phyloP scores from a whole-genome alignment of 108 stramenopile genomes.

The Stephanodiscus triporus region DNA sequence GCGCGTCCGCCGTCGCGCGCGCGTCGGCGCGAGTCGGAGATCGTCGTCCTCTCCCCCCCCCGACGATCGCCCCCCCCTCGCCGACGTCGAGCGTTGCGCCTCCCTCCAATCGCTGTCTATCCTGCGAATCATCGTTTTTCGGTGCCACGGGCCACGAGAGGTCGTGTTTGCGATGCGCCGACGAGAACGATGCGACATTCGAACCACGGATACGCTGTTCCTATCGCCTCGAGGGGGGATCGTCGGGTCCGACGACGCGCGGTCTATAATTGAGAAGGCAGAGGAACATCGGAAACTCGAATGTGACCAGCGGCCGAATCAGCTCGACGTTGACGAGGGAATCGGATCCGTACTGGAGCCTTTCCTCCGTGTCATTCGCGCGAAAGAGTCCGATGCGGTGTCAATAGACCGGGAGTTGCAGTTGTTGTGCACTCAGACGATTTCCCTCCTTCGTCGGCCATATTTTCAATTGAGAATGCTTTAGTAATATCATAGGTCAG shows the following conservation, averaged over 20 bases:
- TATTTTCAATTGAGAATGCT: background rate
- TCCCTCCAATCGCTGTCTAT: constrained; percentile 47
- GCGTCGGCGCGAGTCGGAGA: too few species aligned
- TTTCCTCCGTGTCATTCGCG: constrained; percentile 13
- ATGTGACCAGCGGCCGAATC: background rate
- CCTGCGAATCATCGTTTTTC: constrained; percentile 26
- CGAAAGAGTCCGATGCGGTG: background rate
- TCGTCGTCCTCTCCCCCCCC: background rate
- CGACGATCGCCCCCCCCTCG: background rate
- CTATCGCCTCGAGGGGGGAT: constrained; percentile 3
- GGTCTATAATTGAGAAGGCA: constrained; percentile 18
- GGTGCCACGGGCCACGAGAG: constrained; percentile 10
- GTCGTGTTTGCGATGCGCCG: constrained; percentile 12
- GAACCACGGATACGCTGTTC: too few species aligned
- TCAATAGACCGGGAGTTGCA: constrained; percentile 6
- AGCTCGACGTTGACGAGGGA: background rate
- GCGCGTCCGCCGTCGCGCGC: background rate
- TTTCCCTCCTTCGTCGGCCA: background rate
- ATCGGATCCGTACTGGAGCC: constrained; percentile 14
- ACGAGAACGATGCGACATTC: background rate
- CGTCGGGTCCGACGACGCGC: constrained; percentile 11
- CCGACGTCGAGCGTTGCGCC: constrained; percentile 30
- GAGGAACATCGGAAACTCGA: constrained; percentile 2
- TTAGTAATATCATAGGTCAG: background rate
- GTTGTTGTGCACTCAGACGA: constrained; percentile 20